Evolutionary conservation across 176 grass and related monocot species (phyloP).

Genomic region (Alopecurus myosuroides): DNA sequence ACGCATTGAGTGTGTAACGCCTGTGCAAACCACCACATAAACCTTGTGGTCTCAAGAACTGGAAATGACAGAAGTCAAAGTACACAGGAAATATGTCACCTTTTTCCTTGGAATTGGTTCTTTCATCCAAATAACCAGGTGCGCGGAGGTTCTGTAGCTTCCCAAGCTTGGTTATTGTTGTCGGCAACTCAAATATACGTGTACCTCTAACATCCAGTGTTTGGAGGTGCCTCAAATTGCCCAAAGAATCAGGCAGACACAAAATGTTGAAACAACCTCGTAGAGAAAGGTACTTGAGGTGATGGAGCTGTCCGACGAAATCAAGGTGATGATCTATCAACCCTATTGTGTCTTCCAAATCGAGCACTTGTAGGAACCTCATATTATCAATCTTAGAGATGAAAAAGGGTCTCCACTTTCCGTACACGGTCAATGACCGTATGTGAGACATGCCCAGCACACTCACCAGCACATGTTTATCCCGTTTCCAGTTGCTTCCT

Average conservation of each 20-base stretch:
- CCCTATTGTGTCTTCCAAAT: not conserved
- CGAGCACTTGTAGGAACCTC: conserved; percentile 25
- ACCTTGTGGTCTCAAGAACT: not conserved
- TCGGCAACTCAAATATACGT: not conserved
- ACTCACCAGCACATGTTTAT: not conserved
- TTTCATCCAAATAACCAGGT: not conserved
- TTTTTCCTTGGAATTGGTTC: too few relatives aligned
- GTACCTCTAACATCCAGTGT: not conserved
- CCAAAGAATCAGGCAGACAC: not conserved
- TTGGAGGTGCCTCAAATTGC: not conserved
- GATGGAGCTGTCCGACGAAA: conserved; percentile 6
- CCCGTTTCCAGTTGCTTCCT: not conserved
- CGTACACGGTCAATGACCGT: conserved; percentile 24
- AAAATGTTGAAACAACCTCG: fast-evolving
- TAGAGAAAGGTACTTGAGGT: conserved; percentile 16
- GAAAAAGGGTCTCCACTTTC: not conserved
- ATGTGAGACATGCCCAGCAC: not conserved
- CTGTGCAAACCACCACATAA: not conserved
- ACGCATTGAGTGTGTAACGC: not conserved
- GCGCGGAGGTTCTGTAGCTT: not conserved
- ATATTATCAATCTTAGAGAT: not conserved
- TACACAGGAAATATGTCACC: too few relatives aligned
- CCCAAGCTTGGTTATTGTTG: not conserved
- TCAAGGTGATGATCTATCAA: not conserved
- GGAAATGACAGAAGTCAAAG: too few relatives aligned